These are phyloP conservation scores for Lactarius sp. DNA, from an alignment of 768 basidiomycete genomes.

Conservation along the genomic window DNA sequence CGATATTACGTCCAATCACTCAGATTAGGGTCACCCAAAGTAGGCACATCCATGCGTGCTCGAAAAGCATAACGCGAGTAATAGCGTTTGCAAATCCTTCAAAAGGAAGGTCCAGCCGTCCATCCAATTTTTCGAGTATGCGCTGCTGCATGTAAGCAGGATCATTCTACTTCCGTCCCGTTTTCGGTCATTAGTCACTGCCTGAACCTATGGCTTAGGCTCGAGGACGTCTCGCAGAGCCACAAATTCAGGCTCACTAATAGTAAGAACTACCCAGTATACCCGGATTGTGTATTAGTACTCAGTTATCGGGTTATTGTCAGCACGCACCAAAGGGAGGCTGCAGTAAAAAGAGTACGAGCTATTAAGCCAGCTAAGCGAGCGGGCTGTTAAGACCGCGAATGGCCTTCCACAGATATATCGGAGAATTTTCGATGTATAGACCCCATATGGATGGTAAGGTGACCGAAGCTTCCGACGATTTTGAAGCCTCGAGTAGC, in stretches of 20 bases:
- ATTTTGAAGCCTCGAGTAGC: neutral
- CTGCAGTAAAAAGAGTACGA: constrained; percentile 11
- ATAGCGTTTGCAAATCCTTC: constrained; percentile 50
- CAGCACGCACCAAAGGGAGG: constrained; percentile 14
- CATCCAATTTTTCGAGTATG: constrained; percentile 40
- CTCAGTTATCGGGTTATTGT: neutral
- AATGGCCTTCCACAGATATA: constrained; percentile 61
- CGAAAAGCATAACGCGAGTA: constrained; percentile 63
- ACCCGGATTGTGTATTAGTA: constrained; percentile 5
- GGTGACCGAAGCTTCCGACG: constrained; percentile 44
- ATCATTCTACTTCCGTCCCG: constrained; percentile 17
- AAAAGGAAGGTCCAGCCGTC: constrained; percentile 44
- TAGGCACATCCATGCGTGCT: constrained; percentile 67
- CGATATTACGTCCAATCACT: too few species aligned
- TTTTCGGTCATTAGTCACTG: constrained; percentile 13
- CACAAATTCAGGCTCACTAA: constrained; percentile 1
- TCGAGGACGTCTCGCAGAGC: neutral
- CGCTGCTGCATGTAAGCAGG: constrained; percentile 41
- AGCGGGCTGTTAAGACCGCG: neutral
- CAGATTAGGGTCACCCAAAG: constrained; percentile 63
- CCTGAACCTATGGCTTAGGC: constrained; percentile 10
- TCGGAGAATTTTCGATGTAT: too few species aligned
- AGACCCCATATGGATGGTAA: too few species aligned
- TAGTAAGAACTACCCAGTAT: constrained; percentile 13
- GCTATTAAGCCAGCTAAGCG: constrained; percentile 1